These are phyloP conservation scores for Penicillium italicum DNA, from an alignment of 2,329 filamentous ascomycete species.

Conservation along the genomic window DNA sequence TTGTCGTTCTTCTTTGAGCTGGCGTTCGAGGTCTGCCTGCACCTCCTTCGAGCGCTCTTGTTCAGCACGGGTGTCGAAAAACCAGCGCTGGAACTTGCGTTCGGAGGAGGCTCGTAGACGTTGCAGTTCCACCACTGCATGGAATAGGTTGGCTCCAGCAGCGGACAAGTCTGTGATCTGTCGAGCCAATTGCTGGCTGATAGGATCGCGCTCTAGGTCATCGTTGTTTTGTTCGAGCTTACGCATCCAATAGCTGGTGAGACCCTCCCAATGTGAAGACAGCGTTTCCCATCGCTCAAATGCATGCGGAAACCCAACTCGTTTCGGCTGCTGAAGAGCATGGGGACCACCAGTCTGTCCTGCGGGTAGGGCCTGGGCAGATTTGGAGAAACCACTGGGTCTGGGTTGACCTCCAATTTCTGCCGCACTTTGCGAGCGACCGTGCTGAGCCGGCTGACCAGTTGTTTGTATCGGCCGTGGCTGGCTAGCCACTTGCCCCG, in stretches of 20 bases:
- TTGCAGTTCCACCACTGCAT: slow-evolving; percentile 94
- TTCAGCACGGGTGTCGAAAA: slow-evolving; percentile 88
- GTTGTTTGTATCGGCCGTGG: slow-evolving; percentile 17
- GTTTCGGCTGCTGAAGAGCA: slow-evolving; percentile 34
- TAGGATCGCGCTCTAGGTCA: slow-evolving; percentile 74
- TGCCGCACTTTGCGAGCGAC: slow-evolving; percentile 20
- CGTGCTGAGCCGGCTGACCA: slow-evolving; percentile 20
- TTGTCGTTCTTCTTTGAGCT: slow-evolving; percentile 70
- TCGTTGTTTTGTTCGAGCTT: slow-evolving; percentile 86
- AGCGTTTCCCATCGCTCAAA: slow-evolving; percentile 97
- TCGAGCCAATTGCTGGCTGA: slow-evolving; percentile 82
- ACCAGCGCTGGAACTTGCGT: slow-evolving; percentile 97
- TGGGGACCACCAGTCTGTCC: slow-evolving; percentile 28
- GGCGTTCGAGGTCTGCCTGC: slow-evolving; percentile 72
- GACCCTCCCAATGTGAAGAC: slow-evolving; percentile 95
- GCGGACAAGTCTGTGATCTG: slow-evolving; percentile 97
- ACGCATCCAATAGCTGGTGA: slow-evolving; percentile 96
- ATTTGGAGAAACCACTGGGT: slow-evolving; percentile 21
- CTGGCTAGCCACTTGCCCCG: slow-evolving; percentile 12
- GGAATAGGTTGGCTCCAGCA: slow-evolving; percentile 93
- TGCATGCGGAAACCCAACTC: slow-evolving; percentile 85
- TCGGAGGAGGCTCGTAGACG: slow-evolving; percentile 90
- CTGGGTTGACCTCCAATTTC: slow-evolving; percentile 15
- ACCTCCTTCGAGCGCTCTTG: slow-evolving; percentile 81
- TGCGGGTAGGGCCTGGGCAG: slow-evolving; percentile 27